Base-by-base conservation (phyloP, 139 green algal species). In the Tetradesmus obliquus region DNA sequence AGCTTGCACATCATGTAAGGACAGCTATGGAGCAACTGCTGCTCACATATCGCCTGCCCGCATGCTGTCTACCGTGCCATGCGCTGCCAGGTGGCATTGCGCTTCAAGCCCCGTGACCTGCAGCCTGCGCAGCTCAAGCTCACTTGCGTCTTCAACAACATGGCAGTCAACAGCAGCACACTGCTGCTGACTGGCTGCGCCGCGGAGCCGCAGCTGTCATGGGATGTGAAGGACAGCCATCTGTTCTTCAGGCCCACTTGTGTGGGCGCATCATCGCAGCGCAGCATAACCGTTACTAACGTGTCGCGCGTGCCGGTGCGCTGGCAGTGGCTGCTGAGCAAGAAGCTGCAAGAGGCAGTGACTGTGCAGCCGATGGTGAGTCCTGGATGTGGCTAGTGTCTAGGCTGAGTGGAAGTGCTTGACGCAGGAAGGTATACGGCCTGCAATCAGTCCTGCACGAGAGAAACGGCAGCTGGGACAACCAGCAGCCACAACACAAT, bases 161-260 rank as follows among this genome's bases (percentile, higher is more conserved):
- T 85, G 0, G 69, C 92, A 17, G 51, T 90, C 66, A 94, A 90
- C 24, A 90, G 87, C 17, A 86, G 83, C 9, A 20, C 82, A 0
- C 55, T 97, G 74, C 45, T 82, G 55, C 80, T 97, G 9, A 82
- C 60, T 7, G 94, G 94, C 24, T 55, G 53, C 45, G 95, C 93
- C 5, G 92, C 93, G 74, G 87, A 66, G 54, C 95, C 95, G 2
- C 74, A 60, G 13, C 88, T 97, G 55, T 72, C 84, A 13, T 90
- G 92, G 55, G 89, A 95, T 45, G 79, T 93, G 53, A 80, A 83
- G 19, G 88, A 92, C 62, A 57, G 69, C 15, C 89, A 87, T 5
- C 87, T 97, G 20, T 96, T 93, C 82, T 95, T 95, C 93, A 93
- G 95, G 79, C 96, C 96, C 17, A 98, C 96, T 3, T 98, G 96